phyloP scores from a whole-genome alignment of 2,329 filamentous ascomycete species.

The Diaporthe citri region DNA sequence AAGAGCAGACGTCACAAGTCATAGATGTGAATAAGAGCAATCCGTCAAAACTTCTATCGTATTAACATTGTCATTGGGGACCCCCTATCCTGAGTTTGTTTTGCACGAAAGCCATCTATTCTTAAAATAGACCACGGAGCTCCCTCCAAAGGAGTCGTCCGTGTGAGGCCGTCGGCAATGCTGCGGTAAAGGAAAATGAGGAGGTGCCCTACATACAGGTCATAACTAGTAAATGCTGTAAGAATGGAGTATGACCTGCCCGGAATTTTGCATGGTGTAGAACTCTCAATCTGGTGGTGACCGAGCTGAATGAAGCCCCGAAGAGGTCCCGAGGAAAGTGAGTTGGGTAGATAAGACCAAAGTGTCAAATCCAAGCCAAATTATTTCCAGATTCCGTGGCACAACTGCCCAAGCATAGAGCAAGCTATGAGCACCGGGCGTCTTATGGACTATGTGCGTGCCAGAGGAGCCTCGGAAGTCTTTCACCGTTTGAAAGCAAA shows the following conservation, averaged over 20 bases:
- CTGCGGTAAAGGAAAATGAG: neutral
- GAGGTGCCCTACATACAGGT: constrained; percentile 33
- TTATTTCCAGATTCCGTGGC: constrained; percentile 10
- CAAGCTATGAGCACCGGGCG: constrained; percentile 3
- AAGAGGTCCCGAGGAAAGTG: constrained; percentile 1
- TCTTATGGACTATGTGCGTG: neutral
- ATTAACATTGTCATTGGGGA: constrained; percentile 26
- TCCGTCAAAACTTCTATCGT: constrained; percentile 23
- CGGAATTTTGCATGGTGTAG: constrained; percentile 28
- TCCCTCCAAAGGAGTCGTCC: constrained; percentile 26
- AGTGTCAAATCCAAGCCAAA: constrained; percentile 28
- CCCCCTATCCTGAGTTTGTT: constrained; percentile 20
- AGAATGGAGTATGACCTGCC: constrained; percentile 39
- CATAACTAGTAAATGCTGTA: constrained; percentile 37
- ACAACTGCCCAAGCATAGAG: constrained; percentile 11
- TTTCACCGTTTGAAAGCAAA: constrained; percentile 19
- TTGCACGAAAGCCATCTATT: constrained; percentile 32
- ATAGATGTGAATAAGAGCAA: neutral
- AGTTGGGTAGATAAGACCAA: constrained; percentile 30
- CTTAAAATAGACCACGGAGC: constrained; percentile 25
- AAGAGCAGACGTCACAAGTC: neutral
- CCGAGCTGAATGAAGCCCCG: neutral
- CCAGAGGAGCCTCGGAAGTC: constrained; percentile 6
- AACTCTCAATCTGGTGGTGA: constrained; percentile 8
- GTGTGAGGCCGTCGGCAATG: constrained; percentile 12